phyloP scores from a whole-genome alignment of 2,329 filamentous ascomycete genomes.

The Bipolaris cookei region DNA sequence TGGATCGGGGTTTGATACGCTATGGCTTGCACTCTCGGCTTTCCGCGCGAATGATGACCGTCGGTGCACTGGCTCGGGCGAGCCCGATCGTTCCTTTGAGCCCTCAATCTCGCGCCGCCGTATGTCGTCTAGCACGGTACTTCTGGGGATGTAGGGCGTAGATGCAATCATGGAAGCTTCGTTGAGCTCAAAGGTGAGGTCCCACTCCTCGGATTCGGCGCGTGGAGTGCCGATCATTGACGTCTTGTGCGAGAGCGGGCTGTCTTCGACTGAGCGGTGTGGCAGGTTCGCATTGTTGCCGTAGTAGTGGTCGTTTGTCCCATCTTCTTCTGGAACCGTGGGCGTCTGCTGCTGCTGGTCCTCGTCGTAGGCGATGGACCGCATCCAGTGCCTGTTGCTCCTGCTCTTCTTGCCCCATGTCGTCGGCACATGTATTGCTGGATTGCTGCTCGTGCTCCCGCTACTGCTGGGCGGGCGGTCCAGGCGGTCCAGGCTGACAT shows the following conservation, averaged over 20 bases:
- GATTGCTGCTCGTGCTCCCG: conserved; percentile 48
- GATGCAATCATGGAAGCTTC: conserved; percentile 56
- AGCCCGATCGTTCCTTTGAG: conserved; percentile 44
- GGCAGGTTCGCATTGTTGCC: conserved; percentile 44
- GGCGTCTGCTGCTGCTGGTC: conserved; percentile 25
- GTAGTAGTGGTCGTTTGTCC: conserved; percentile 15
- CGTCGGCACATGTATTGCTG: conserved; percentile 53
- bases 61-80: conserved; percentile 34
- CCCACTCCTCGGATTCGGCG: conserved; percentile 37
- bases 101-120: conserved; percentile 52
- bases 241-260: conserved; percentile 49
- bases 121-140: conserved; percentile 52
- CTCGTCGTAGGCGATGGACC: conserved; percentile 44
- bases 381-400: conserved; percentile 52
- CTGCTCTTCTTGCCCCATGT: conserved; percentile 57
- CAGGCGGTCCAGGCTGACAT: conserved; percentile 32
- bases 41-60: conserved; percentile 23
- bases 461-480: conserved; percentile 47
- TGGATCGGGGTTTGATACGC: conserved; percentile 14
- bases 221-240: conserved; percentile 38
- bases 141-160: conserved; percentile 54
- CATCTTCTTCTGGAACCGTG: conserved; percentile 25
- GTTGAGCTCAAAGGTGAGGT: conserved; percentile 54
- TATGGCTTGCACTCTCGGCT: conserved; percentile 2
- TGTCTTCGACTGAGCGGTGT: conserved; percentile 52